Evolutionary conservation across 768 basidiomycete species (phyloP), one percentile per base, ranked within the genome.

Genomic region (Agrocybe pediades): DNA sequence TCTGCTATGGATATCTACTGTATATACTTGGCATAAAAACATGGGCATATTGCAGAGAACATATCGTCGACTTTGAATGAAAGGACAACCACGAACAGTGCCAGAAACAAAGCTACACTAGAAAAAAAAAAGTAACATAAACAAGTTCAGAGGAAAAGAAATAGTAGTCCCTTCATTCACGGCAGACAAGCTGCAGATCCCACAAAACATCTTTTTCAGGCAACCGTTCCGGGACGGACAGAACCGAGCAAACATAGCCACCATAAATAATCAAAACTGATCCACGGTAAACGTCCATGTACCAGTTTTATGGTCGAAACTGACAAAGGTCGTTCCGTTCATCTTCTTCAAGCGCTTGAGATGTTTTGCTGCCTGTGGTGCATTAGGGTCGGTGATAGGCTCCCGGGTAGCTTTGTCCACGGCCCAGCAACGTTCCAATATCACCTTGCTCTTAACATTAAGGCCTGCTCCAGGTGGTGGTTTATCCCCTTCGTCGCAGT

Each of bases 271-370:
- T 80, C 71, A 92, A 77, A 98, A 99, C 74, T 96, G 93, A 66
- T 94, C 87, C 57, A 98, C 97, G 25, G 79, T 85, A 73, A 99
- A 98, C 46, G 85, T 88, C 96, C 96, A 98, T 70, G 82, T 87
- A 47, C 97, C 97, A 62, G 86, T 84, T 61, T 76, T 76, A 49
- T 85, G 78, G 53, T 94, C 88, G 68, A 90, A 98, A 63, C 72
- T 73, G 66, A 90, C 86, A 63, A 95, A 98, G 44, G 81, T 81
- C 36, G 95, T 98, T 50, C 89, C 87, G 67, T 87, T 86, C 82
- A 95, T 93, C 49, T 77, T 80, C 76, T 86, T 86, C 68, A 98
- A 73, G 58, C 89, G 82, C 71, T 90, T 92, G 63, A 95, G 58
- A 62, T 92, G 86, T 59, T 86, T 87, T 33, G 85, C 74, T 36